Percentiles rank a stretch among this genome's conserved stretches.
Evolutionary conservation across 805 yeast genomes (phyloP).

Genomic region (Kodamaea jinghongensis): DNA sequence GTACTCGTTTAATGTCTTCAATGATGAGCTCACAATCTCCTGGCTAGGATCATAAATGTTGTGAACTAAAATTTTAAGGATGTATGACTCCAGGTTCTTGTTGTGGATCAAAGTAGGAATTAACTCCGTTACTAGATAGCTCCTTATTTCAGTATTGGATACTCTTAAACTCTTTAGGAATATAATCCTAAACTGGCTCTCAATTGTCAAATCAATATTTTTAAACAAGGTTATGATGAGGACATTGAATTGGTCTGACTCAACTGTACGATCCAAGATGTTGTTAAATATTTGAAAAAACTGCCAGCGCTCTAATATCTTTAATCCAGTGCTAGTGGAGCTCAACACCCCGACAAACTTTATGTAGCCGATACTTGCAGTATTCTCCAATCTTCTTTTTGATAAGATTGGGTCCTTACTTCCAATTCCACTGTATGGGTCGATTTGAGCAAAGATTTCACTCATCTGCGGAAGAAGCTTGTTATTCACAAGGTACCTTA

Average conservation of each 20-base stretch:
- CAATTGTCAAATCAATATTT: constrained; percentile 56
- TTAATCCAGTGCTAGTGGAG: constrained; percentile 56
- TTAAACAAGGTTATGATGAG: constrained; percentile 56
- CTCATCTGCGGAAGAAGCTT: constrained; percentile 85
- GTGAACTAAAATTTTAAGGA: constrained; percentile 53
- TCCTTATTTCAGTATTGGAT: constrained; percentile 49
- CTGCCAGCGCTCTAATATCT: constrained; percentile 76
- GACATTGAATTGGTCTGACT: constrained; percentile 38
- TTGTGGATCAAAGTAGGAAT: constrained; percentile 36
- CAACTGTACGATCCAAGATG: constrained; percentile 50
- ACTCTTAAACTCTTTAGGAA: constrained; percentile 63
- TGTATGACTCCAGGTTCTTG: constrained; percentile 44
- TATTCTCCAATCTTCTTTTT: constrained; percentile 52
- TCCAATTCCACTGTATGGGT: constrained; percentile 71
- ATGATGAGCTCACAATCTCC: constrained; percentile 19
- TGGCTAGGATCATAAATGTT: constrained; percentile 62
- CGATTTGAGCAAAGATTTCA: constrained; percentile 82
- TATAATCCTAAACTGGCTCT: constrained; percentile 66
- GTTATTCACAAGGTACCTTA: constrained; percentile 61
- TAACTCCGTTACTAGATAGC: constrained; percentile 56
- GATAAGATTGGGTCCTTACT: constrained; percentile 76
- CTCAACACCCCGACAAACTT: constrained; percentile 74
- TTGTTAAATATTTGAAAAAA: constrained; percentile 78
- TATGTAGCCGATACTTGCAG: constrained; percentile 75
- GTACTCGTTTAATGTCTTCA: constrained; percentile 20